These are phyloP conservation scores for Lipomyces lipofer DNA, from an alignment of 805 yeast species.

Conservation along the genomic window DNA sequence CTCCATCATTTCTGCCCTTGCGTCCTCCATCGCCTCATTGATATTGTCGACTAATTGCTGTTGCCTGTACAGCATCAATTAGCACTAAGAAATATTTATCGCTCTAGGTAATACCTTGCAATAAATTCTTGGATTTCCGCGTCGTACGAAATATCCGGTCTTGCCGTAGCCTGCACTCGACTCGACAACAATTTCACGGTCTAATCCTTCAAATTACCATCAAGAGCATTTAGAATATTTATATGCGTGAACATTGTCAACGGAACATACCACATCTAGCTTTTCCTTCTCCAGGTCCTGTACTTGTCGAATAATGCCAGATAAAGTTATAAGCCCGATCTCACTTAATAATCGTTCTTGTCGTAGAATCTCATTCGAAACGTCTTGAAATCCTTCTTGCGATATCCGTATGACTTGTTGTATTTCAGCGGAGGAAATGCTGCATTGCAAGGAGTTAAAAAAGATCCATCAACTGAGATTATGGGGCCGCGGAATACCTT, in stretches of 20 bases:
- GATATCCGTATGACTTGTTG: constrained; percentile 28
- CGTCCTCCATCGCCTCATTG: constrained; percentile 28
- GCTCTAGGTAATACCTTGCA: background rate
- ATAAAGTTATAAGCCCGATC: background rate
- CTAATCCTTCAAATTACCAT: background rate
- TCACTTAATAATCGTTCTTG: constrained; percentile 15
- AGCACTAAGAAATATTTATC: background rate
- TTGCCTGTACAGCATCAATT: constrained; percentile 3
- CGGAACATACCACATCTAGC: constrained; percentile 8
- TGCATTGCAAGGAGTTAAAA: background rate
- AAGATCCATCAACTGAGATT: background rate
- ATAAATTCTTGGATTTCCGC: constrained; percentile 12
- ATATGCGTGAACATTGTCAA: background rate
- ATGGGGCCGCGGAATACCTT: constrained; percentile 3
- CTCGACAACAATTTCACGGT: constrained; percentile 11
- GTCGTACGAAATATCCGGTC: constrained; percentile 19
- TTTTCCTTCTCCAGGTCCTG: constrained; percentile 28
- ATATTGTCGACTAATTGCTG: constrained; percentile 12
- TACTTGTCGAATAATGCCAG: constrained; percentile 19
- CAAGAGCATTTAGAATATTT: background rate
- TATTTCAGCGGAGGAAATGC: constrained; percentile 22
- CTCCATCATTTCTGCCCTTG: constrained; percentile 27
- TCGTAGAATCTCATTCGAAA: constrained; percentile 21
- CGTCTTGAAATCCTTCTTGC: constrained; percentile 31
- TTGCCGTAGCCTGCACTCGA: constrained; percentile 9